Evolutionary conservation across 805 yeast species (phyloP).

Genomic region (Candida mattraensis): DNA sequence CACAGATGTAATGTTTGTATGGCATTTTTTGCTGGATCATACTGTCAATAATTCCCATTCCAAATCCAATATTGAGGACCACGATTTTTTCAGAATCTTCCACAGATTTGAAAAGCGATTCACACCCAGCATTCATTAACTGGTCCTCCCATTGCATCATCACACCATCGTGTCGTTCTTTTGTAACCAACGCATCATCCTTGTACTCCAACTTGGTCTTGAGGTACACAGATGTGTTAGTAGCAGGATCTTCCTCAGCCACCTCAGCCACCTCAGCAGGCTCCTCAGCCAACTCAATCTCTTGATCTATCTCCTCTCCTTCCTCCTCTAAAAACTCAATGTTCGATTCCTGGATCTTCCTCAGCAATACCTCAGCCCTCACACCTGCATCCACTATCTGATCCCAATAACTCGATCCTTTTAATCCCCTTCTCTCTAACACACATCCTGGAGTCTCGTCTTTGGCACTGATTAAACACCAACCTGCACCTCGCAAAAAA

Average conservation of each 20-base stretch:
- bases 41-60: conserved; percentile 93
- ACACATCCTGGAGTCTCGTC: conserved; percentile 86
- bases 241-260: conserved; percentile 54
- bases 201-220: conserved; percentile 65
- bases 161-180: conserved; percentile 79
- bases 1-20: conserved; percentile 79
- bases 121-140: conserved; percentile 79
- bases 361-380: conserved; percentile 77
- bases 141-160: conserved; percentile 97
- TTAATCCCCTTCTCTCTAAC: conserved; percentile 50
- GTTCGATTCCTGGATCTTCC: conserved; percentile 65
- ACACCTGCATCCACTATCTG: conserved; percentile 82
- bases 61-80: conserved; percentile 87
- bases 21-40: conserved; percentile 64
- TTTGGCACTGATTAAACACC: conserved; percentile 76
- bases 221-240: conserved; percentile 62
- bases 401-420: conserved; percentile 40
- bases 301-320: conserved; percentile 14
- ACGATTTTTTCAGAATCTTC: conserved; percentile 38
- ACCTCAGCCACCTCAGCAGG: conserved; percentile 17
- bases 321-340: conserved; percentile 58
- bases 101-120: conserved; percentile 57
- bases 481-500: conserved; percentile 87
- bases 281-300: conserved; percentile 13
- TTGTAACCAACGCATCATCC: conserved; percentile 69